Base-by-base conservation (phyloP, 345 rosid genomes). In the Eutrema yunnanense region DNA sequence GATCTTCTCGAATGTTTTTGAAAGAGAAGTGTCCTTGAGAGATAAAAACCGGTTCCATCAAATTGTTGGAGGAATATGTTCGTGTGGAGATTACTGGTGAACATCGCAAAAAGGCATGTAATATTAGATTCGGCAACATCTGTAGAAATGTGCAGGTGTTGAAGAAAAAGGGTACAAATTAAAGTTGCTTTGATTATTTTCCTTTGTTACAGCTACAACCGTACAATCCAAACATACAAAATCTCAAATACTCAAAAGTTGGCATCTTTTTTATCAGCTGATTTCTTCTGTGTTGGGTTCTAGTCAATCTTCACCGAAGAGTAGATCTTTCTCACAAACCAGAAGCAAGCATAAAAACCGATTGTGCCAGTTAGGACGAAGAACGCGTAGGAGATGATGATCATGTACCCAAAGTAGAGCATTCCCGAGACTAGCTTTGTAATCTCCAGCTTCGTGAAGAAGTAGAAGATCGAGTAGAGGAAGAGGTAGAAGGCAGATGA, bases 281-380 rank as follows among this genome's bases (percentile, higher is more conserved):
- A 14, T 40, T 30, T 42, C 19, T 66, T 41, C 27, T 6, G 71
- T 70, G 59, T 67, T 72, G 76, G 51, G 47, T 79, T 87, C 81
- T 74, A 94, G 81, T 94, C 98, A 10, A 94, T 91, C 77, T 94
- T 94, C 78, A 94, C 96, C 0, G 98, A 91, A 12, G 98, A 88
- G 74, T 94, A 94, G 74, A 94, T 94, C 86, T 91, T 94, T 63
- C 96, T 78, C 32, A 94, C 97, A 59, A 91, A 94, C 96, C 94
- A 94, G 84, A 94, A 94, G 83, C 98, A 94, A 0, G 98, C 97
- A 14, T 91, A 94, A 83, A 94, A 94, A 69, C 98, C 97, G 11
- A 94, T 89, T 6, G 97, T 85, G 51, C 98, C 98, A 0, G 98
- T 94, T 80, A 94, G 79, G 67, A 84, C 95, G 38, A 94, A 94